Evolutionary conservation across 306 rosid genomes (phyloP).

Genomic region (Oemleria cerasiformis): DNA sequence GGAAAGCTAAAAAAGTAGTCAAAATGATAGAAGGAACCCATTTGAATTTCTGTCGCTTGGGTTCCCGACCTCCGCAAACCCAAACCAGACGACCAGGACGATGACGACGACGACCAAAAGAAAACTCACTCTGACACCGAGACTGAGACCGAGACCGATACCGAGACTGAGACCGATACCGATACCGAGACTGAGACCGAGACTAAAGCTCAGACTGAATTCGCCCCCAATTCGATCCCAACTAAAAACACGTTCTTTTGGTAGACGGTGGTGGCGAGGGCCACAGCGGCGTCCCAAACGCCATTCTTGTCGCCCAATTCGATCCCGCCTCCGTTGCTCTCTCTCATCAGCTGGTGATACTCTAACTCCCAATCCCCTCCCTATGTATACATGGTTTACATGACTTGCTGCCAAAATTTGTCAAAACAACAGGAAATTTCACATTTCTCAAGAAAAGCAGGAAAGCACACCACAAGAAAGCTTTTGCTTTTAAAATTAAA

Average conservation of each 20-base stretch:
- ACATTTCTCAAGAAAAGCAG: background rate
- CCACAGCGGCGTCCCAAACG: constrained; percentile 76
- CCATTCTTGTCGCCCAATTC: constrained; percentile 52
- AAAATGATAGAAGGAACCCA: constrained; percentile 8
- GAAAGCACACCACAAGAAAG: background rate
- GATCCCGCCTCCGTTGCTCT: constrained; percentile 55
- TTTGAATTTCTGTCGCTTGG: constrained; percentile 59
- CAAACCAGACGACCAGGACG: background rate
- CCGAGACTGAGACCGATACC: constrained; percentile 20
- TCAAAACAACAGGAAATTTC: background rate
- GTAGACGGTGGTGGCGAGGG: constrained; percentile 96
- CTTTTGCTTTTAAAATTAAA: background rate
- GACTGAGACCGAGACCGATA: no score
- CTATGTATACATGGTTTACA: background rate
- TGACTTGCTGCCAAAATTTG: background rate
- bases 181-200: background rate
- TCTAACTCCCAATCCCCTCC: background rate
- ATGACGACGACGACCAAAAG: background rate
- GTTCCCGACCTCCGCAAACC: constrained; percentile 30
- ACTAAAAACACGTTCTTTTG: constrained; percentile 39
- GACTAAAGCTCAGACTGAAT: background rate
- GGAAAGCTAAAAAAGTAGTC: background rate
- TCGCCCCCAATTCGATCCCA: background rate
- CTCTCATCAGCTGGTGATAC: constrained; percentile 56
- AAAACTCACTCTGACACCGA: no score